Evolutionary conservation across 2,329 filamentous ascomycete species (phyloP), one percentile per base, ranked within the genome.

Genomic region (Fusarium guadeloupense): DNA sequence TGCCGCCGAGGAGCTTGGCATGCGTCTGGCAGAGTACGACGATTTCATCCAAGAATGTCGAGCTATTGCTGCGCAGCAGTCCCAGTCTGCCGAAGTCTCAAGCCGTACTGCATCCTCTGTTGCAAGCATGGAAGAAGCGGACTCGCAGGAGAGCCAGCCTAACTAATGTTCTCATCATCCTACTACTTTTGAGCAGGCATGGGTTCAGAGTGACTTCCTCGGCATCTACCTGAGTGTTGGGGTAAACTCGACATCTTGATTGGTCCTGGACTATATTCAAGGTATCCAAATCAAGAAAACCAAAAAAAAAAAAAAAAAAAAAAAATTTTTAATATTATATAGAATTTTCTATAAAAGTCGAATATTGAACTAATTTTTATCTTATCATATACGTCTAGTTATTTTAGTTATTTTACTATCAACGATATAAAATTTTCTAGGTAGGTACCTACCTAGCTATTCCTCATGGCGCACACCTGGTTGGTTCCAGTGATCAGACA

Each of bases 1-100:
- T 37, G 78, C 81, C 4, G 83, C 84, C 12, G 79, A 81, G 69
- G 81, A 85, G 71, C 76, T 87, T 26, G 83, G 81, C 7, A 75
- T 83, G 65, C 78, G 81, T 23, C 79, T 85, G 38, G 75, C 78
- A 17, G 78, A 83, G 59, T 84, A 82, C 62, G 80, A 84, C 55
- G 81, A 83, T 40, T 77, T 74, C 21, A 51, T 72, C 13, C 54
- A 59, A 9, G 69, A 67, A 3, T 57, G 68, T 7, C 71, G 73
- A 37, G 68, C 70, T 12, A 54, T 69, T 19, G 63, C 50, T 14
- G 67, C 70, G 40, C 69, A 74, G 35, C 66, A 71, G 34, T 54
- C 62, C 14, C 66, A 71, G 34, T 55, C 62, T n/a, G 59, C 65
- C 25, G 49, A 67, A 26, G 55, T 66, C 28, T 69, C 71, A 47